Conservation (phyloP, 2,329 filamentous ascomycete species). For the Remersonia thermophila region DNA sequence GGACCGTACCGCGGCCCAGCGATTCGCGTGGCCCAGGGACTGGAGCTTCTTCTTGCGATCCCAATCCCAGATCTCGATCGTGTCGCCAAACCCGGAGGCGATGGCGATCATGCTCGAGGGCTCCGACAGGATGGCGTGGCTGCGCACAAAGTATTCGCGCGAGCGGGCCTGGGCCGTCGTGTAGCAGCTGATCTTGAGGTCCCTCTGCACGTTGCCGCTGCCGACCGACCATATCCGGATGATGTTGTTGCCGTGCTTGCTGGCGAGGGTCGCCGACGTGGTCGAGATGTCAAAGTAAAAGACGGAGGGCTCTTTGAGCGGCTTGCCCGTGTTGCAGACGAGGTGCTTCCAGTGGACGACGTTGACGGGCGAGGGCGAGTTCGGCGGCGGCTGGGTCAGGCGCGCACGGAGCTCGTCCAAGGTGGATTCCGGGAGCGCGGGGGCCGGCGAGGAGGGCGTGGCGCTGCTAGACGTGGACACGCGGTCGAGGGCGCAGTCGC, state of each 20-base stretch:
- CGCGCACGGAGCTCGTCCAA: constrained; percentile 5
- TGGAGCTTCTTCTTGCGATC: constrained; percentile 28
- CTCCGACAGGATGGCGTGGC: constrained; percentile 30
- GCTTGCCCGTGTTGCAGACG: constrained; percentile 11
- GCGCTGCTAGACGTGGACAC: constrained; percentile 9
- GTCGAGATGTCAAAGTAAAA: constrained; percentile 26
- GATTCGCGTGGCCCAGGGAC: constrained; percentile 25
- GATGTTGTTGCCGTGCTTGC: constrained; percentile 22
- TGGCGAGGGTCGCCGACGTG: constrained; percentile 23
- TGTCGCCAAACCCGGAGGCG: constrained; percentile 27
- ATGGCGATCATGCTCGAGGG: constrained; percentile 26
- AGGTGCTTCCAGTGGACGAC: constrained; percentile 17
- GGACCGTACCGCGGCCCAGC: constrained; percentile 26
- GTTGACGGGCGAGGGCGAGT: constrained; percentile 4
- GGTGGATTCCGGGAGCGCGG: background rate
- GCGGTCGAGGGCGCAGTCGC: constrained; percentile 11
- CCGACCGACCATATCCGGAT: constrained; percentile 20
- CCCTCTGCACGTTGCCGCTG: constrained; percentile 15
- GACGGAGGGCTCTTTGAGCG: constrained; percentile 20
- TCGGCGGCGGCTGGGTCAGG: constrained; percentile 2
- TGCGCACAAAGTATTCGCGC: constrained; percentile 31
- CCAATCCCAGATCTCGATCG: constrained; percentile 30
- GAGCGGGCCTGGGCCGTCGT: constrained; percentile 27
- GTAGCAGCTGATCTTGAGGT: constrained; percentile 28
- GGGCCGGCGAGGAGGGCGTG: constrained; percentile 2